A percentile compares a stretch with the other conserved stretches of the same genome.
Evolutionary conservation across 495 filamentous ascomycete species (phyloP).

Genomic region (Melanomma pulvis-pyrius): DNA sequence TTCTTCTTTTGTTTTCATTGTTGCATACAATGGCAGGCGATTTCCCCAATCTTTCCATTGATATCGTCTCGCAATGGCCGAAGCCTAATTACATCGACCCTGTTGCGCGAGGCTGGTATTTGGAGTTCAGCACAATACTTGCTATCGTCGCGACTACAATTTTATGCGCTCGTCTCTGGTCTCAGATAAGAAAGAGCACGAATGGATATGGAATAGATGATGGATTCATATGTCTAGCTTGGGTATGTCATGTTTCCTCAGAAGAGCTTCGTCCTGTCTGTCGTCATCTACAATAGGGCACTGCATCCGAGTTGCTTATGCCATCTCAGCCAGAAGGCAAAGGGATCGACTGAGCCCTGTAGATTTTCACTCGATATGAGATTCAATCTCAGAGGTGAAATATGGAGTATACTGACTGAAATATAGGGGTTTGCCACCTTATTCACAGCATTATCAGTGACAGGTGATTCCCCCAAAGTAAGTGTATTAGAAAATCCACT

Average conservation of each 20-base stretch:
- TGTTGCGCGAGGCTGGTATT: conserved; percentile 22
- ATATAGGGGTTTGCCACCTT: conserved; percentile 9
- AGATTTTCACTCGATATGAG: too few species aligned
- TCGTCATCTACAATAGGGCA: too few species aligned
- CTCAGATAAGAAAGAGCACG: conserved; percentile 9
- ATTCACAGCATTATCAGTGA: conserved; percentile 12
- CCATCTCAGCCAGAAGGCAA: too few species aligned
- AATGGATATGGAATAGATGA: conserved; percentile 22
- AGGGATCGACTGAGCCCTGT: too few species aligned
- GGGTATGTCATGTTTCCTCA: conserved; percentile 8
- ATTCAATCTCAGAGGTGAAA: too few species aligned
- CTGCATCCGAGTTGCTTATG: too few species aligned
- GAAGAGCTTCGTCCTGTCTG: too few species aligned
- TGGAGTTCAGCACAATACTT: conserved; percentile 17
- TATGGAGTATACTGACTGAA: conserved; percentile 13
- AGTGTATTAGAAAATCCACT: too few species aligned
- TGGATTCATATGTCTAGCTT: conserved; percentile 10
- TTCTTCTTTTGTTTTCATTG: background rate
- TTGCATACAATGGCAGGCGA: conserved; percentile 22
- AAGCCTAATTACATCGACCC: conserved; percentile 5
- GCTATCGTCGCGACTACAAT: conserved; percentile 4
- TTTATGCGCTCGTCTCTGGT: conserved; percentile 10
- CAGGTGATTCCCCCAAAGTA: background rate
- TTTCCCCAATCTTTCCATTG: conserved; percentile 18
- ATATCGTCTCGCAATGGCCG: conserved; percentile 28